Evolutionary conservation across 495 filamentous ascomycete species (phyloP).

Genomic region (Trichoderma reesei): DNA sequence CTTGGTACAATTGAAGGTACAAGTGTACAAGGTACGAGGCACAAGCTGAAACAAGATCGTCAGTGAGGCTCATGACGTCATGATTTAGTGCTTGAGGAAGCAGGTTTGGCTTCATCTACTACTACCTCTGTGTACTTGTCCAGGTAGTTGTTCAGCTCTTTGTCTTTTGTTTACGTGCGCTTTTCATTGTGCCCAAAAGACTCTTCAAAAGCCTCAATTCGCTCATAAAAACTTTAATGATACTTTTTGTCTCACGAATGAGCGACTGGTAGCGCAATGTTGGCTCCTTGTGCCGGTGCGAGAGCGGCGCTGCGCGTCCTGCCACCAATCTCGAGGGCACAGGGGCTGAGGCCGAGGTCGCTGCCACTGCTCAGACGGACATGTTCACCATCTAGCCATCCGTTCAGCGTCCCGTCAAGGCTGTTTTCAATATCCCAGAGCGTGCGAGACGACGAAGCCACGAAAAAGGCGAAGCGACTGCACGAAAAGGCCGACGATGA

Average conservation of each 20-base stretch:
- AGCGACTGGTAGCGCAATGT: neutral
- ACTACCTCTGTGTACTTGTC: neutral
- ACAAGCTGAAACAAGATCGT: neutral
- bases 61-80: neutral
- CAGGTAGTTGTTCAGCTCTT: too few species aligned
- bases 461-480: constrained; percentile 27
- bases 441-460: neutral
- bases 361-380: neutral
- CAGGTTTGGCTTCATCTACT: neutral
- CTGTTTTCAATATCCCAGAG: neutral
- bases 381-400: neutral
- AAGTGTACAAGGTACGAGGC: too few species aligned
- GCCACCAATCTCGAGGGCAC: neutral
- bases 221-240: too few species aligned
- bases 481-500: constrained; percentile 29
- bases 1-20: too few species aligned
- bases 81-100: neutral
- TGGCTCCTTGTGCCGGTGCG: neutral
- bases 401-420: neutral
- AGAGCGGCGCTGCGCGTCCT: neutral
- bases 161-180: too few species aligned
- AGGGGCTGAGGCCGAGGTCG: neutral
- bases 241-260: too few species aligned
- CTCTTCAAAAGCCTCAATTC: too few species aligned
- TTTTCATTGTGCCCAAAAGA: too few species aligned